phyloP scores from a whole-genome alignment of 2,329 filamentous ascomycete genomes.

The Fusarium multiceps region DNA sequence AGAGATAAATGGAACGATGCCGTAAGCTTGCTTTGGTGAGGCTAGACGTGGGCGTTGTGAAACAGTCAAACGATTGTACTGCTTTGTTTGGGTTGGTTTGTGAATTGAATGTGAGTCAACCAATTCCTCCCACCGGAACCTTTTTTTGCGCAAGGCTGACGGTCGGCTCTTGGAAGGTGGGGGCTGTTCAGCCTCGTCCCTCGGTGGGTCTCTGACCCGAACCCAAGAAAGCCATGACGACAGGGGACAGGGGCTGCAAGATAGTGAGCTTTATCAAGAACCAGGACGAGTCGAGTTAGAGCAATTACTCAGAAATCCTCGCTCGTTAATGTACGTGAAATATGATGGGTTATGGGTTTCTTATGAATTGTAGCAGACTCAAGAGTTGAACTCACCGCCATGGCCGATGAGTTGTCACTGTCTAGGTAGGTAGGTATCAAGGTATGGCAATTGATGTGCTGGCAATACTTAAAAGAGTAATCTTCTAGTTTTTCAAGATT shows the following conservation, averaged over 20 bases:
- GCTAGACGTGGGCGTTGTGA: conserved; percentile 10
- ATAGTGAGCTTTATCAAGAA: not conserved
- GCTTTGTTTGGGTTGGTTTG: conserved; percentile 20
- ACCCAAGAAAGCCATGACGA: conserved; percentile 29
- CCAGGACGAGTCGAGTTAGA: not conserved
- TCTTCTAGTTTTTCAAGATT: not conserved
- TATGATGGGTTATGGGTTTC: not conserved
- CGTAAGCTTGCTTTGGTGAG: conserved; percentile 7
- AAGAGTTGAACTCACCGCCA: conserved; percentile 24
- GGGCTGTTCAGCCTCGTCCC: conserved; percentile 38
- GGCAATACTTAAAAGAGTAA: conserved; percentile 11
- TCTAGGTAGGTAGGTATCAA: not conserved
- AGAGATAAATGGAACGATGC: not conserved
- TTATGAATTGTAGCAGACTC: not conserved
- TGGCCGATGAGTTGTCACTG: conserved; percentile 28
- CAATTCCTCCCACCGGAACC: conserved; percentile 34
- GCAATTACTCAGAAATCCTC: not conserved
- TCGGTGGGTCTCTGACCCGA: conserved; percentile 20
- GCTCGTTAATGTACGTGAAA: not conserved
- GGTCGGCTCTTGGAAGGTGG: conserved; percentile 29
- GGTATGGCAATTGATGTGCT: conserved; percentile 22
- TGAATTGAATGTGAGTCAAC: conserved; percentile 44
- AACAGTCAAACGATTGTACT: conserved; percentile 21
- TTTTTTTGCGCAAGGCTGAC: conserved; percentile 47
- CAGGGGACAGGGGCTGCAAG: conserved; percentile 15